Percentiles rank a stretch among this genome's conserved stretches.
Conservation (phyloP, 805 yeast genomes). For the Ogataea sp. region DNA sequence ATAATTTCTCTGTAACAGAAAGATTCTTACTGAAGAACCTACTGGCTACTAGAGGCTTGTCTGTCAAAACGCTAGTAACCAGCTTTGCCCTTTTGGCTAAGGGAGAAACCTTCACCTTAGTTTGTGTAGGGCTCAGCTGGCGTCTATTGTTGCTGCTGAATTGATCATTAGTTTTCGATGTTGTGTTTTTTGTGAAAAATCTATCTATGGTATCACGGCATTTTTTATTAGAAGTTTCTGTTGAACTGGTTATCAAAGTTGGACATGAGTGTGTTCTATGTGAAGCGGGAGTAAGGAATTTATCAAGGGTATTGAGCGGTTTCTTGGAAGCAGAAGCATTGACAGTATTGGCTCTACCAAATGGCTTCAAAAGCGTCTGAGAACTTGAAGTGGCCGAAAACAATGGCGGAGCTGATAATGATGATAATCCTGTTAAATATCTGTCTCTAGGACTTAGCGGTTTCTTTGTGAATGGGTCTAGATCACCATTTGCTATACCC, state of each 20-base stretch:
- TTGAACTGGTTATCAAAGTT: not conserved
- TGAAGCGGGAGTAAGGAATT: not conserved
- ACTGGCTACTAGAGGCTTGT: constrained; percentile 9
- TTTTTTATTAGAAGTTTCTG: not conserved
- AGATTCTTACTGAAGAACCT: constrained; percentile 7
- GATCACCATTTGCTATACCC: constrained; percentile 52
- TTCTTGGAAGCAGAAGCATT: not conserved
- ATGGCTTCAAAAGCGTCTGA: too few species aligned
- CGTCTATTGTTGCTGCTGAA: not conserved
- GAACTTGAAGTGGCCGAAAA: not conserved
- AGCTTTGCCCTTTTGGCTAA: constrained; percentile 18
- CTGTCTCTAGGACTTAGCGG: constrained; percentile 39
- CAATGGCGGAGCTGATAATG: not conserved
- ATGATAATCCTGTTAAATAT: not conserved
- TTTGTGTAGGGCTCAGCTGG: not conserved
- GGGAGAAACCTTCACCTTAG: constrained; percentile 8
- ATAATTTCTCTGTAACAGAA: not conserved
- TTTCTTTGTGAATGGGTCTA: constrained; percentile 56
- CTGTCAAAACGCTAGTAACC: too few species aligned
- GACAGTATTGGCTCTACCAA: not conserved
- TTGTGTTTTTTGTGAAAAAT: constrained; percentile 3
- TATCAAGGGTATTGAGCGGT: not conserved
- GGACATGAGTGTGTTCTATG: constrained; percentile 1
- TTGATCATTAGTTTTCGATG: not conserved
- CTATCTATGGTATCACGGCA: constrained; percentile 3